A percentile compares a stretch with the other conserved stretches of the same genome.
Evolutionary conservation across 1,284 basidiomycete species (phyloP).

Genomic region (Mycosarcoma mackinlayi): DNA sequence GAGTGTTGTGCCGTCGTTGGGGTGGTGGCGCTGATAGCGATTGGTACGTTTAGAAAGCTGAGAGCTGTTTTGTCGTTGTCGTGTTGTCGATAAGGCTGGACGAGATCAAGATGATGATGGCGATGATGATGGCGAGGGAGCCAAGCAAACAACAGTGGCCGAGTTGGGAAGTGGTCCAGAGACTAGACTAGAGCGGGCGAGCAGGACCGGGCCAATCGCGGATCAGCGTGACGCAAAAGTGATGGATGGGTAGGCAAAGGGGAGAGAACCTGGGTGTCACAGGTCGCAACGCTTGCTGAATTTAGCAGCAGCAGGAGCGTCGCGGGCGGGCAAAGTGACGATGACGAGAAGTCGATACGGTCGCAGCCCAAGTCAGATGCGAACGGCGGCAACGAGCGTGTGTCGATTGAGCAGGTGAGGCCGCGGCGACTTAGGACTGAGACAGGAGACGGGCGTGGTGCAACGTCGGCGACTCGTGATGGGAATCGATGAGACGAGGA

Average conservation of each 20-base stretch:
- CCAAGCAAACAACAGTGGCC: no score
- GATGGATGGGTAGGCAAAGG: no score
- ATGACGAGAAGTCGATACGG: constrained; percentile 18
- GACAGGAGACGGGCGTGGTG: neutral
- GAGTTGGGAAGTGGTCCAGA: neutral
- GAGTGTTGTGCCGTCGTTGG: constrained; percentile 1
- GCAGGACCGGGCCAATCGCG: neutral
- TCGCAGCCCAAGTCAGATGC: neutral
- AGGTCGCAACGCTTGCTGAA: constrained; percentile 6
- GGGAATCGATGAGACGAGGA: neutral
- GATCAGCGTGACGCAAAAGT: constrained; percentile 11
- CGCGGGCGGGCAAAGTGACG: constrained; percentile 22
- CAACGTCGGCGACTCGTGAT: constrained; percentile 16
- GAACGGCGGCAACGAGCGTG: constrained; percentile 8
- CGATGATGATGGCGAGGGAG: constrained; percentile 2
- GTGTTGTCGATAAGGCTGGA: neutral
- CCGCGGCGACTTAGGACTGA: constrained; percentile 10
- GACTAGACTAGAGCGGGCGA: constrained; percentile 3
- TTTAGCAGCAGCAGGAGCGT: constrained; percentile 13
- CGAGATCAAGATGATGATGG: constrained; percentile 1
- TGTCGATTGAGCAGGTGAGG: neutral
- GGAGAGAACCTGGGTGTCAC: constrained; percentile 25
- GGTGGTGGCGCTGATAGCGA: neutral
- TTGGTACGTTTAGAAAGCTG: neutral
- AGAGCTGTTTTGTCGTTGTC: constrained; percentile 3